phyloP scores from a whole-genome alignment of 2,329 filamentous ascomycete species.

The Cladophialophora exuberans region DNA sequence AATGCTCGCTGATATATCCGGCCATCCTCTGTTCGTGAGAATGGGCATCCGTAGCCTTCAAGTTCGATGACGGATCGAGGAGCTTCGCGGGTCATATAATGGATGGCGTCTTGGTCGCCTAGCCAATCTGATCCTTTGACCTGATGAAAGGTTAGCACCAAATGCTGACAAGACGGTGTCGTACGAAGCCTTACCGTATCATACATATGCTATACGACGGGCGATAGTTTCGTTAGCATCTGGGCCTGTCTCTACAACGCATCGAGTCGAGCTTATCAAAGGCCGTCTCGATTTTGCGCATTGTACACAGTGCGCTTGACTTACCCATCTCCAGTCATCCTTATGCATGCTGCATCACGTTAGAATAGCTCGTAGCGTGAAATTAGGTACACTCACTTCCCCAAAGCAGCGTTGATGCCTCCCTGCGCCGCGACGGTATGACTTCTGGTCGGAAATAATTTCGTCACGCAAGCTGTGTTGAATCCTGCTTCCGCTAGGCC shows the following conservation, averaged over 20 bases:
- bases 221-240: neutral
- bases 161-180: neutral
- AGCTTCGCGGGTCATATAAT: slow-evolving; percentile 63
- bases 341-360: slow-evolving; percentile 48
- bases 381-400: slow-evolving; percentile 44
- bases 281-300: no score
- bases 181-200: slow-evolving; percentile 46
- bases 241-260: no score
- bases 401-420: slow-evolving; percentile 64
- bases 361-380: slow-evolving; percentile 6
- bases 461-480: slow-evolving; percentile 67
- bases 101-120: slow-evolving; percentile 63
- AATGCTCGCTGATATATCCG: slow-evolving; percentile 99
- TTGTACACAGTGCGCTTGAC: neutral
- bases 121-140: slow-evolving; percentile 63
- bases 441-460: slow-evolving; percentile 65
- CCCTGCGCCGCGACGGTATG: slow-evolving; percentile 70
- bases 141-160: neutral
- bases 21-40: slow-evolving; percentile 89
- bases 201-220: slow-evolving; percentile 57
- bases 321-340: slow-evolving; percentile 58
- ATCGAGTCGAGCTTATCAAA: no score
- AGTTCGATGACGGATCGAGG: slow-evolving; percentile 63
- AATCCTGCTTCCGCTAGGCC: slow-evolving; percentile 66
- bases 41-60: slow-evolving; percentile 96